Percentiles rank a stretch among this genome's conserved stretches.
Evolutionary conservation across 2,329 filamentous ascomycete species (phyloP).

Genomic region (Exophiala xenobiotica): DNA sequence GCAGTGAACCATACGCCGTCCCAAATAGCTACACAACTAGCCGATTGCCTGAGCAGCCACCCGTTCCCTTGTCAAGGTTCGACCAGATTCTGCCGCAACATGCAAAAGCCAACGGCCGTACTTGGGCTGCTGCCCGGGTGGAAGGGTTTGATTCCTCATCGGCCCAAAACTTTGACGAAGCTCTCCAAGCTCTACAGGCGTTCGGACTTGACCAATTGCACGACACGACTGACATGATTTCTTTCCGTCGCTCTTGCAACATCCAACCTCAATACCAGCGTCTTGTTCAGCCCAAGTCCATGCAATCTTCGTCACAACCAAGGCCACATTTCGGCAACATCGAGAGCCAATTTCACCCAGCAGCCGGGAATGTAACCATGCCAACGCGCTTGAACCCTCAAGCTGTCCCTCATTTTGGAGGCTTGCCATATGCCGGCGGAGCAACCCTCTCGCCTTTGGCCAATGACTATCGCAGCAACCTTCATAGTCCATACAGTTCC

Average conservation of each 20-base stretch:
- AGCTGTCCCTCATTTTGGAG: slow-evolving; percentile 37
- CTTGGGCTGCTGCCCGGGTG: slow-evolving; percentile 1
- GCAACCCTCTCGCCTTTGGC: slow-evolving; percentile 46
- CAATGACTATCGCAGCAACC: slow-evolving; percentile 47
- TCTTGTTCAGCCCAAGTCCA: background rate
- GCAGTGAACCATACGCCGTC: background rate
- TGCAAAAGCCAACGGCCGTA: background rate
- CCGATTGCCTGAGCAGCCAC: background rate
- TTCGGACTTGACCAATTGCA: slow-evolving; percentile 14
- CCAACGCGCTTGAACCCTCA: slow-evolving; percentile 33
- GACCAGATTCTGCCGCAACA: slow-evolving; percentile 1
- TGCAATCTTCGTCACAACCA: slow-evolving; percentile 3
- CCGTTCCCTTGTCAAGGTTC: slow-evolving; percentile 1
- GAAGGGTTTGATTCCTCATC: slow-evolving; percentile 5
- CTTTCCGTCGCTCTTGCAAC: slow-evolving; percentile 7
- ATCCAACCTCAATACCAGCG: slow-evolving; percentile 12
- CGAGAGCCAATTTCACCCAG: slow-evolving; percentile 32
- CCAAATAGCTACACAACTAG: slow-evolving; percentile 1
- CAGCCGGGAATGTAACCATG: slow-evolving; percentile 33
- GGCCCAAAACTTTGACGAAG: slow-evolving; percentile 10
- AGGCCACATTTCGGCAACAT: slow-evolving; percentile 34
- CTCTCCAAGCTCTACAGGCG: slow-evolving; percentile 9
- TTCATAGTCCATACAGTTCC: slow-evolving; percentile 48
- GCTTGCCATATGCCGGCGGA: slow-evolving; percentile 44
- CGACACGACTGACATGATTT: slow-evolving; percentile 4